A percentile compares a stretch with the other conserved stretches of the same genome.
phyloP scores from a whole-genome alignment of 208 protist species.

The Leishmania turanica region DNA sequence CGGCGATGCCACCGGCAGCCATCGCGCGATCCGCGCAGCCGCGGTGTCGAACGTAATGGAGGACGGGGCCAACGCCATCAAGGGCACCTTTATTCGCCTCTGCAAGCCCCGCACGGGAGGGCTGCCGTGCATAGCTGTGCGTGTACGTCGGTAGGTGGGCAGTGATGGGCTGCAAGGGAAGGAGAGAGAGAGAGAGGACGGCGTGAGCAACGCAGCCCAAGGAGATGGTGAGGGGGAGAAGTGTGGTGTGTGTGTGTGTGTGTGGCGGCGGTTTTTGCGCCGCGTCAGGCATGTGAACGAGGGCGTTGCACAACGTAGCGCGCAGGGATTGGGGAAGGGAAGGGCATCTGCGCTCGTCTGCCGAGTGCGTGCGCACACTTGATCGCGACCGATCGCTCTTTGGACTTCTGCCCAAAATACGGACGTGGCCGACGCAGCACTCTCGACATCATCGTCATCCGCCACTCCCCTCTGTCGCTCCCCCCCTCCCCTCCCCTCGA shows the following conservation, averaged over 20 bases:
- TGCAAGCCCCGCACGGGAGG: background rate
- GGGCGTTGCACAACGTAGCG: background rate
- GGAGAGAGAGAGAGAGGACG: background rate
- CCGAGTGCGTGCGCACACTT: background rate
- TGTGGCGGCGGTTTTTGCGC: background rate
- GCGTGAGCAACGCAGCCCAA: background rate
- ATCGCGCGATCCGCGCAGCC: background rate
- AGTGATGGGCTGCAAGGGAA: background rate
- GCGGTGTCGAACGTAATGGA: background rate
- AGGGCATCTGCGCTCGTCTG: background rate
- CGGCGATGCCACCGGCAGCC: background rate
- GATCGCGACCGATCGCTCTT: background rate
- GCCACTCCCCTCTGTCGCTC: background rate
- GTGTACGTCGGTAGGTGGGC: background rate
- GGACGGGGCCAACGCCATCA: background rate
- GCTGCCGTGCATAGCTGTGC: background rate
- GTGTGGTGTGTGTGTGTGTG: too few species aligned
- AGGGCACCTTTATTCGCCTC: background rate
- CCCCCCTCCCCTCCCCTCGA: background rate
- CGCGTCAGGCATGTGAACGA: background rate
- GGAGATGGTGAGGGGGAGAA: background rate
- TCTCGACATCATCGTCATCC: background rate
- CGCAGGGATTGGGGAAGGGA: background rate
- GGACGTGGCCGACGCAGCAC: background rate
- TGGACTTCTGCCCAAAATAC: background rate